phyloP scores from a whole-genome alignment of 495 filamentous ascomycete species.

The Lophium mytilinum region DNA sequence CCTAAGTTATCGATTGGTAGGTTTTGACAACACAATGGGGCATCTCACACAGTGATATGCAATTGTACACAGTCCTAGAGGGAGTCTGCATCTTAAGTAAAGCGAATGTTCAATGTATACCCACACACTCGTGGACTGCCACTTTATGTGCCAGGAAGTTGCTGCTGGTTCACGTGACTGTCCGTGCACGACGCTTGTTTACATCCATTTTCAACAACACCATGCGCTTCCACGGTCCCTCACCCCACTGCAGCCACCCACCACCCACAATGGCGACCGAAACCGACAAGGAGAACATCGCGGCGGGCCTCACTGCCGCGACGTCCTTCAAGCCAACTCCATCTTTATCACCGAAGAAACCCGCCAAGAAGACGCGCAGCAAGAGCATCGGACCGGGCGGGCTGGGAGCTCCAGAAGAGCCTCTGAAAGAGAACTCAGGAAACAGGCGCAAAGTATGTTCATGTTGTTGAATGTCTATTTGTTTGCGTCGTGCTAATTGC shows the following conservation, averaged over 20 bases:
- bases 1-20: too few relatives aligned
- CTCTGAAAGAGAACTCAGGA: conserved; percentile 63
- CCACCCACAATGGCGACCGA: conserved; percentile 17
- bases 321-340: conserved; percentile 11
- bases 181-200: too few relatives aligned
- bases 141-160: too few relatives aligned
- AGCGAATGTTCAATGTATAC: too few relatives aligned
- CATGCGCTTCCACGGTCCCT: background rate
- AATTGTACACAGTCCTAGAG: too few relatives aligned
- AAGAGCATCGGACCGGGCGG: conserved; percentile 93
- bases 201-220: background rate
- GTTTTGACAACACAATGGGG: too few relatives aligned
- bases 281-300: conserved; percentile 24
- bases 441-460: conserved; percentile 67
- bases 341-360: conserved; percentile 25
- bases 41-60: too few relatives aligned
- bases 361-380: conserved; percentile 71
- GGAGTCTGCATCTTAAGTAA: too few relatives aligned
- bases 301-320: conserved; percentile 17
- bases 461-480: background rate
- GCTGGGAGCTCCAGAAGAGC: conserved; percentile 49
- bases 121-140: too few relatives aligned
- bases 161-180: too few relatives aligned
- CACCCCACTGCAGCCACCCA: background rate
- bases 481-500: conserved; percentile 8